Conservation (phyloP, 2,329 filamentous ascomycete genomes). For the Microdochium trichocladiopsis region DNA sequence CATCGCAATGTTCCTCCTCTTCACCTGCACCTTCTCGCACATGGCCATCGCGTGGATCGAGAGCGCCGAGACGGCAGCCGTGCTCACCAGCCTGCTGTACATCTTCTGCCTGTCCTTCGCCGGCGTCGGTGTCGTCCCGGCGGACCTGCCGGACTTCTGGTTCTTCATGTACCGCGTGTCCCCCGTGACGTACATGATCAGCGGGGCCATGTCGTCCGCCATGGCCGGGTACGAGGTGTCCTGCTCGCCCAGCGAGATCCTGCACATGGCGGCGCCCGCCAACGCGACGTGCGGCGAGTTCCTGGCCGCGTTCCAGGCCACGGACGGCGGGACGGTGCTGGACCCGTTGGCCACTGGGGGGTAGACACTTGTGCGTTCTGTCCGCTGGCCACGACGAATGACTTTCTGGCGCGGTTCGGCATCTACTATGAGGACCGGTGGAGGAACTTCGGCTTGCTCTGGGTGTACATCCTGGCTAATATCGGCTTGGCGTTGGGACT, state of each 20-base stretch:
- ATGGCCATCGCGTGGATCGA: slow-evolving; percentile 67
- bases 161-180: slow-evolving; percentile 78
- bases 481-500: too few relatives aligned
- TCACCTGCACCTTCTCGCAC: slow-evolving; percentile 64
- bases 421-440: too few relatives aligned
- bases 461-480: too few relatives aligned
- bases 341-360: too few relatives aligned
- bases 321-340: slow-evolving; percentile 43
- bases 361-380: too few relatives aligned
- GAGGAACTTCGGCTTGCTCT: too few relatives aligned
- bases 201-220: slow-evolving; percentile 62
- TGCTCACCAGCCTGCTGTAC: slow-evolving; percentile 41
- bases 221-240: slow-evolving; percentile 58
- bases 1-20: slow-evolving; percentile 61
- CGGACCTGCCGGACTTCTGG: slow-evolving; percentile 66
- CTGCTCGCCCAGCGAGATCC: slow-evolving; percentile 65
- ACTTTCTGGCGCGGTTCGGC: too few relatives aligned
- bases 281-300: slow-evolving; percentile 56
- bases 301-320: slow-evolving; percentile 39
- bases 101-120: slow-evolving; percentile 55
- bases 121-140: slow-evolving; percentile 43
- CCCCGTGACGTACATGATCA: slow-evolving; percentile 76
- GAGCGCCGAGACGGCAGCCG: slow-evolving; percentile 60
- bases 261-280: slow-evolving; percentile 55
- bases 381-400: too few relatives aligned